Conservation (phyloP, 108 stramenopile genomes). For the Skeletonema marinoi region DNA sequence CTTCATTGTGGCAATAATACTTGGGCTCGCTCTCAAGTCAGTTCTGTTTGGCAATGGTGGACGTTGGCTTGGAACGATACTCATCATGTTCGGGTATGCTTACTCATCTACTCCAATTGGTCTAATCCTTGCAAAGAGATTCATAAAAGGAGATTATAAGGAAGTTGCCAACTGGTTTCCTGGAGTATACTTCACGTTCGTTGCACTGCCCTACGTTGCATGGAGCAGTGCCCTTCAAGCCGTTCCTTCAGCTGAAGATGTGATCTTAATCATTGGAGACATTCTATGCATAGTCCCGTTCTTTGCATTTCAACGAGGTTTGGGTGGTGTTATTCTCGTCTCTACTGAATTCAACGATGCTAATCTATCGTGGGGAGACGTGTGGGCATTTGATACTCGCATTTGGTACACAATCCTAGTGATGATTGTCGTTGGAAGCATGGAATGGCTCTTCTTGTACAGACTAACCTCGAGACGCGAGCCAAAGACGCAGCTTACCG, state of each 20-base stretch:
- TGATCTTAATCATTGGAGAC: slow-evolving; percentile 45
- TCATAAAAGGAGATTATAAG: slow-evolving; percentile 32
- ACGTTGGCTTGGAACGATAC: slow-evolving; percentile 40
- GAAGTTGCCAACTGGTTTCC: slow-evolving; percentile 50
- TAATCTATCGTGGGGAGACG: slow-evolving; percentile 36
- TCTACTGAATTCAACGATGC: slow-evolving; percentile 30
- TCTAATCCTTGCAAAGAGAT: slow-evolving; percentile 48
- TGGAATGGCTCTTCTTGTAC: slow-evolving; percentile 45
- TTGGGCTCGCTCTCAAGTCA: slow-evolving; percentile 31
- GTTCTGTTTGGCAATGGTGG: slow-evolving; percentile 42
- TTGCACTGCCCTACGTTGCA: slow-evolving; percentile 33
- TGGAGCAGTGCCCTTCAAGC: slow-evolving; percentile 24
- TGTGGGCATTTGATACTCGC: slow-evolving; percentile 48
- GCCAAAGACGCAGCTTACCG: background rate
- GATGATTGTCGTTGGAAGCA: slow-evolving; percentile 31
- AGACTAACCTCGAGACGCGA: slow-evolving; percentile 26
- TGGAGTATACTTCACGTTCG: slow-evolving; percentile 35
- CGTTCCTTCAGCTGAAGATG: slow-evolving; percentile 13
- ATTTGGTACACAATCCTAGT: slow-evolving; percentile 41
- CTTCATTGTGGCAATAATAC: slow-evolving; percentile 21
- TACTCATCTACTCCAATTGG: slow-evolving; percentile 44
- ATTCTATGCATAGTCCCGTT: slow-evolving; percentile 36
- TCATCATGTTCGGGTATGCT: slow-evolving; percentile 37
- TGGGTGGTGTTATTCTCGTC: slow-evolving; percentile 34
- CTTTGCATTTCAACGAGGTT: slow-evolving; percentile 49